Percentiles rank a stretch among this genome's conserved stretches.
Conservation (phyloP, 148 eudicot species). For the Arctostaphylos glauca region DNA sequence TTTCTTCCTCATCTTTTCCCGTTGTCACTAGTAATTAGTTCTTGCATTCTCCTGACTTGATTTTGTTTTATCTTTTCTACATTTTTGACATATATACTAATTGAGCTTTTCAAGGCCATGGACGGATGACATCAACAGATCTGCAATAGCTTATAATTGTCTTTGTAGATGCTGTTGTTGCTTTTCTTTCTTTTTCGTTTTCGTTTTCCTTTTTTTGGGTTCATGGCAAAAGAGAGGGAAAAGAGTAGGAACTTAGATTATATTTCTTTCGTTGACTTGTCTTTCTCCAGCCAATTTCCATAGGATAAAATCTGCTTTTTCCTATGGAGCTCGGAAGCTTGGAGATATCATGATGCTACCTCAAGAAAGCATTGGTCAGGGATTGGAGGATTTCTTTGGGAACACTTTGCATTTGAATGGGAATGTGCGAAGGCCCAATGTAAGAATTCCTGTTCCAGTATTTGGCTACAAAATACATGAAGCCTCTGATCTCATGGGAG, state of each 20-base stretch:
- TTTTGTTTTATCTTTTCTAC: background rate
- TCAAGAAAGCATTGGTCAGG: conserved; percentile 17
- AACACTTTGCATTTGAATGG: conserved; percentile 29
- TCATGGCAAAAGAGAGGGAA: background rate
- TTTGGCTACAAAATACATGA: conserved; percentile 19
- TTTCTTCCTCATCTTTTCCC: background rate
- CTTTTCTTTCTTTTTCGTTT: background rate
- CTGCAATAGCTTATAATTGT: no score
- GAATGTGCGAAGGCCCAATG: conserved; percentile 29
- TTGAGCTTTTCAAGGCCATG: background rate
- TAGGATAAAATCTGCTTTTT: conserved; percentile 36
- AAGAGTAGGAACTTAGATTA: background rate
- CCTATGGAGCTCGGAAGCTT: conserved; percentile 33
- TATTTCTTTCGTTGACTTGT: background rate
- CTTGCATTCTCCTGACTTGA: background rate
- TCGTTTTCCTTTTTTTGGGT: background rate
- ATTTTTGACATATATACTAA: no score
- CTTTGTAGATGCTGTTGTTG: background rate
- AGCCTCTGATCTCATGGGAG: conserved; percentile 14
- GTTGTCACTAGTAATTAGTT: background rate
- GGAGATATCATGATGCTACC: conserved; percentile 27
- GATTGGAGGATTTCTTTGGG: conserved; percentile 29
- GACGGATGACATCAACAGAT: background rate
- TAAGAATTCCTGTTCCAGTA: conserved; percentile 20
- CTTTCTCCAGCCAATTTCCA: conserved; percentile 25